Conservation (phyloP, 106 monocot genomes). For the Posidonia australis region DNA sequence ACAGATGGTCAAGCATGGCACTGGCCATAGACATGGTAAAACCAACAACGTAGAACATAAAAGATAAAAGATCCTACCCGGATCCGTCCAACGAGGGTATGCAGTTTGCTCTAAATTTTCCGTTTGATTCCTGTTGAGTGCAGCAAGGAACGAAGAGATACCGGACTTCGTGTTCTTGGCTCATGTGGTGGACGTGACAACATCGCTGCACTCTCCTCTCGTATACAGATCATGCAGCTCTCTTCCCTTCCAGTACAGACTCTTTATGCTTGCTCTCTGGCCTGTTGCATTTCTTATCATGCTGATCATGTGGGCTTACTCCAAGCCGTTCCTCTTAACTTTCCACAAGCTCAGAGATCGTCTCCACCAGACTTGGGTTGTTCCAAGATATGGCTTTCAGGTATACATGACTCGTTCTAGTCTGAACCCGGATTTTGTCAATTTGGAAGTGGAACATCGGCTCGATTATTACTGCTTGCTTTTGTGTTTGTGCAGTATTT, state of each 20-base stretch:
- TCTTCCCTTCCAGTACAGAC: constrained; percentile 26
- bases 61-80: too few species aligned
- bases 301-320: constrained; percentile 75
- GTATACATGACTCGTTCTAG: constrained; percentile 14
- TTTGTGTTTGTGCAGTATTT: constrained; percentile 53
- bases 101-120: too few species aligned
- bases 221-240: constrained; percentile 43
- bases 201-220: constrained; percentile 60
- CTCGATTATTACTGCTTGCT: too few species aligned
- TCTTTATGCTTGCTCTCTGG: constrained; percentile 39
- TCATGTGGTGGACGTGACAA: constrained; percentile 66
- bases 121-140: background rate
- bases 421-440: too few species aligned
- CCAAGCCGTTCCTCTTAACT: constrained; percentile 72
- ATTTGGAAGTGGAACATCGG: too few species aligned
- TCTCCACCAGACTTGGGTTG: constrained; percentile 67
- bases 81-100: too few species aligned
- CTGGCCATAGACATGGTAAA: too few species aligned
- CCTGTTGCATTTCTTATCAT: constrained; percentile 47
- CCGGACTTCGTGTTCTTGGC: constrained; percentile 87
- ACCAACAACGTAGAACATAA: too few species aligned
- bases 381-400: constrained; percentile 87
- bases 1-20: too few species aligned
- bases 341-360: constrained; percentile 65
- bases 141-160: constrained; percentile 42